Evolutionary conservation across 805 yeast species (phyloP), one percentile per base, ranked within the genome.

Genomic region (Suhomyces canberraensis): DNA sequence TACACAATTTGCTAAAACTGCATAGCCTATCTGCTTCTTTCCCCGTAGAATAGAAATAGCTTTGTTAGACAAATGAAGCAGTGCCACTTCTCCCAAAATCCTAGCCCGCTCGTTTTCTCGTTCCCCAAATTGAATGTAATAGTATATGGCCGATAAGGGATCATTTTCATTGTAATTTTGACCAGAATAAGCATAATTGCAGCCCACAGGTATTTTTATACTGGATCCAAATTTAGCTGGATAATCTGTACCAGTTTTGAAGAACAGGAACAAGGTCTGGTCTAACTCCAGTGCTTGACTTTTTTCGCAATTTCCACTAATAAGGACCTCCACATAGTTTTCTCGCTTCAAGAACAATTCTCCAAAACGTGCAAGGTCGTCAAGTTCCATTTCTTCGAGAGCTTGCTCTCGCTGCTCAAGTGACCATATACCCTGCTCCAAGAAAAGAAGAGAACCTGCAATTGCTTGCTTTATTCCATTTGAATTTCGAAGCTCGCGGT

Each of bases 1-100:
- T 40, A 84, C 59, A 17, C 71, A 37, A 0, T 88, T 88, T 15
- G 80, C 75, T n/a, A 71, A 45, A 0, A 81, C 76, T 4, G 71
- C 66, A 50, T 84, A 84, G 0, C 87, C 90, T 37, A 84, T 54
- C 44, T 78, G 84, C 40, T 69, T 70, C 45, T 70, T 72, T 14
- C 67, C 69, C 42, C 90, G 58, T 13, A 83, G 54, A 31, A 74
- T 79, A 2, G 69, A 60, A 1, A 63, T 55, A 14, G 76, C 60
- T 1, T 69, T 57, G 6, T 64, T 44, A 0, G 76, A 62, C 45
- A 82, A 47, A n/a, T 74, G 34, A 50, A 64, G 74, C 1, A 76
- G 69, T 1, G 74, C 45, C 4, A 83, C 51, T 15, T 60, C 61
- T 0, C 83, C 70, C 38, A 79, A 37, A 0, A 78, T 52, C 29